Conservation (phyloP, 345 rosid species). For the Isatis tinctoria region DNA sequence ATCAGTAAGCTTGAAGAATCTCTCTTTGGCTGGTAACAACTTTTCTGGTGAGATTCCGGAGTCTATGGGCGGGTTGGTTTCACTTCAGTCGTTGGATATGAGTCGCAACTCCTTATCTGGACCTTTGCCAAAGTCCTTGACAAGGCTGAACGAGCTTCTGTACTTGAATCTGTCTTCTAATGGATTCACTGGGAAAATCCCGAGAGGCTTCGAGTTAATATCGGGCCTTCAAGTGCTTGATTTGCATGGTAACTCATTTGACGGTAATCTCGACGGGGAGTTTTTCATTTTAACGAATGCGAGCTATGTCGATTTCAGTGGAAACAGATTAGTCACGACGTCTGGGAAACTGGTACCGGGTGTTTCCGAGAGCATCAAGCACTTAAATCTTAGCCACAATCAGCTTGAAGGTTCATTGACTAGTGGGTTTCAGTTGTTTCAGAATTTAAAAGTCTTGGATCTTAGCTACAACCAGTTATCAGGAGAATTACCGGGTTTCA, state of each 20-base stretch:
- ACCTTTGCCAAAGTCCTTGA: constrained; percentile 54
- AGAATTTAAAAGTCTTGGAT: constrained; percentile 73
- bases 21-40: constrained; percentile 83
- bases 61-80: constrained; percentile 57
- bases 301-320: constrained; percentile 76
- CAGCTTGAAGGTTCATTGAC: constrained; percentile 80
- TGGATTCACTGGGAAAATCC: constrained; percentile 55
- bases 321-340: constrained; percentile 54
- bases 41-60: constrained; percentile 80
- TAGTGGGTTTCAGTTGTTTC: constrained; percentile 64
- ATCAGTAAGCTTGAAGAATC: constrained; percentile 59
- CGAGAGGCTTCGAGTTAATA: constrained; percentile 68
- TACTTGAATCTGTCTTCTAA: constrained; percentile 77
- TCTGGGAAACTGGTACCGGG: constrained; percentile 68
- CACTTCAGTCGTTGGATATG: constrained; percentile 78
- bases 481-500: constrained; percentile 92
- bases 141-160: constrained; percentile 53
- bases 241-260: constrained; percentile 71
- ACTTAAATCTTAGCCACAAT: constrained; percentile 80
- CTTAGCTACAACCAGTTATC: constrained; percentile 88
- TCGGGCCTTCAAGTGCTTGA: constrained; percentile 74
- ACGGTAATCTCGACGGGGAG: constrained; percentile 70
- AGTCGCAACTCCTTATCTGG: constrained; percentile 86
- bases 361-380: constrained; percentile 72
- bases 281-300: constrained; percentile 82